phyloP scores from a whole-genome alignment of 2,329 filamentous ascomycete genomes.

The Pyricularia sp. region DNA sequence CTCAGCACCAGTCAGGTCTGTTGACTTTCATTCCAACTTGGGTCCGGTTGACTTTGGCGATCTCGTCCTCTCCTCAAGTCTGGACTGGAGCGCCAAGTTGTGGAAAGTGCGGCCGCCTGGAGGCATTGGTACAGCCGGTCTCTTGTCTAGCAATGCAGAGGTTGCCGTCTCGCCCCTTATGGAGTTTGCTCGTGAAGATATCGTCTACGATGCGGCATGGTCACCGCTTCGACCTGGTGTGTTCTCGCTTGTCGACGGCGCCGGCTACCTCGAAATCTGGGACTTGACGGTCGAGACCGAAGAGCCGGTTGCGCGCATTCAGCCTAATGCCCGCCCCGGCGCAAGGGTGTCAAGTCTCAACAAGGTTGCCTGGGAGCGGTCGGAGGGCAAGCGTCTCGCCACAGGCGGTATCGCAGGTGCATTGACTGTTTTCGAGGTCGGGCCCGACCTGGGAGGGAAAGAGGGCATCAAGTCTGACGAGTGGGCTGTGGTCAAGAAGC shows the following conservation, averaged over 20 bases:
- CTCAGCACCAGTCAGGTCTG: slow-evolving; percentile 87
- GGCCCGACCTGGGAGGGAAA: slow-evolving; percentile 70
- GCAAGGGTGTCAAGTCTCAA: slow-evolving; percentile 75
- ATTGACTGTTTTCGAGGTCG: slow-evolving; percentile 88
- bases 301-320: slow-evolving; percentile 75
- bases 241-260: slow-evolving; percentile 89
- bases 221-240: slow-evolving; percentile 89
- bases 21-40: slow-evolving; percentile 87
- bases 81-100: slow-evolving; percentile 96
- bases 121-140: slow-evolving; percentile 20
- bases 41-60: slow-evolving; percentile 93
- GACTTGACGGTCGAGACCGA: slow-evolving; percentile 89
- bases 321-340: slow-evolving; percentile 57
- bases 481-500: slow-evolving; percentile 87
- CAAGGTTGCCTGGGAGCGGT: slow-evolving; percentile 87
- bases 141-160: slow-evolving; percentile 18
- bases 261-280: slow-evolving; percentile 88
- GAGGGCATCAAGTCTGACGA: slow-evolving; percentile 79
- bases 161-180: slow-evolving; percentile 63
- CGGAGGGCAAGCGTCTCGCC: slow-evolving; percentile 77
- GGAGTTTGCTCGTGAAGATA: slow-evolving; percentile 87
- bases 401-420: slow-evolving; percentile 88
- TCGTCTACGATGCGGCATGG: slow-evolving; percentile 95
- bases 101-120: slow-evolving; percentile 82
- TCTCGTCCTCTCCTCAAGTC: slow-evolving; percentile 78